A percentile compares a stretch with the other conserved stretches of the same genome.
Evolutionary conservation across 495 filamentous ascomycete species (phyloP).

Genomic region (Talaromyces stipitatus): DNA sequence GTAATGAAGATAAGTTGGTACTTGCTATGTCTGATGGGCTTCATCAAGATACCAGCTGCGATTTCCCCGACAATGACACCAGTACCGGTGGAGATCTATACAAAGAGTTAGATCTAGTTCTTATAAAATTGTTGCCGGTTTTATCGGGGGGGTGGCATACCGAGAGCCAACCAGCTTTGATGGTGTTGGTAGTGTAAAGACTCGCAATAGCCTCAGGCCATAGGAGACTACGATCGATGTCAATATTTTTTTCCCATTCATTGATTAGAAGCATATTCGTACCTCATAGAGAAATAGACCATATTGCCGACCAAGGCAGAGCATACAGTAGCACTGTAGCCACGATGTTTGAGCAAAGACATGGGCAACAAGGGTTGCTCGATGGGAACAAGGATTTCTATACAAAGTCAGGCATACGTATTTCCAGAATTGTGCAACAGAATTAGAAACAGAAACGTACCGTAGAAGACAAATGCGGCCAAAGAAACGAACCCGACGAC

Average conservation of each 20-base stretch:
- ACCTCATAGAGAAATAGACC: constrained; percentile 28
- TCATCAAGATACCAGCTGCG: constrained; percentile 21
- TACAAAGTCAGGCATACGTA: constrained; percentile 9
- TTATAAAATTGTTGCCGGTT: neutral
- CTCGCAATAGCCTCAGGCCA: constrained; percentile 25
- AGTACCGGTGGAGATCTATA: constrained; percentile 17
- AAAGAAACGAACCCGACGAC: constrained; percentile 33
- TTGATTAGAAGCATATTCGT: constrained; percentile 7
- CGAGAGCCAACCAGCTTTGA: constrained; percentile 27
- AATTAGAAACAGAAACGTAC: constrained; percentile 8
- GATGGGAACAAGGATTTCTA: constrained; percentile 18
- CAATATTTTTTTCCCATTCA: neutral
- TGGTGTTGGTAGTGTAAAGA: constrained; percentile 22
- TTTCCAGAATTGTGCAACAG: constrained; percentile 16
- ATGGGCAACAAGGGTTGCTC: constrained; percentile 34
- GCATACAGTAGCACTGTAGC: constrained; percentile 33
- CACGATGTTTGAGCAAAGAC: constrained; percentile 34
- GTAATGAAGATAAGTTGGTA: constrained; percentile 17
- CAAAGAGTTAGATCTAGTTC: neutral
- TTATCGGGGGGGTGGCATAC: constrained; percentile 4
- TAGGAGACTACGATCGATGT: constrained; percentile 13
- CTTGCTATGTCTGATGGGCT: constrained; percentile 20
- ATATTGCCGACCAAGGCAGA: constrained; percentile 25
- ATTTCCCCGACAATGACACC: constrained; percentile 20
- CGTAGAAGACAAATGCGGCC: constrained; percentile 35